phyloP scores from a whole-genome alignment of 768 basidiomycete genomes.

The Infundibulicybe gibba region DNA sequence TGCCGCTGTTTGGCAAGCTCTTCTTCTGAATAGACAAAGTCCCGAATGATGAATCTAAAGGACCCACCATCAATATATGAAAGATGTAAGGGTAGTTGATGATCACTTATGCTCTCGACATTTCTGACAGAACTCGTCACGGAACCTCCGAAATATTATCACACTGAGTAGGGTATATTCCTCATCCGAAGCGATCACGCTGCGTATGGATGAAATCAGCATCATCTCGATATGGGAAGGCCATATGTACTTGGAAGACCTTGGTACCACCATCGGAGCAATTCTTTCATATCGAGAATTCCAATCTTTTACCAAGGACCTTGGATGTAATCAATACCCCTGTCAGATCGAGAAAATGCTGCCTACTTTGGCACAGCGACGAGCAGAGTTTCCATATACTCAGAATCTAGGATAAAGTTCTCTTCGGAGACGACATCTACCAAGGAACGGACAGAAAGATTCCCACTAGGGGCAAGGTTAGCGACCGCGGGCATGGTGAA shows the following conservation, averaged over 20 bases:
- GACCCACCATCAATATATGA: conserved; percentile 5
- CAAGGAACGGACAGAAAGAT: conserved; percentile 87
- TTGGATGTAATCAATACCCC: conserved; percentile 37
- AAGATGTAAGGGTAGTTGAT: background rate
- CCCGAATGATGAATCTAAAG: conserved; percentile 86
- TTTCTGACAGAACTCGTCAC: conserved; percentile 91
- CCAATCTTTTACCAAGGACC: conserved; percentile 82
- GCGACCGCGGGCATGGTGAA: conserved; percentile 3
- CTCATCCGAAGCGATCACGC: conserved; percentile 77
- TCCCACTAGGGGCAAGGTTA: conserved; percentile 57
- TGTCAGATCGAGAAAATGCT: conserved; percentile 6
- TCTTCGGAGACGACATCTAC: conserved; percentile 80
- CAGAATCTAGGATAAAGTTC: conserved; percentile 84
- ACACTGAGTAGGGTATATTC: conserved; percentile 86
- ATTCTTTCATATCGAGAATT: conserved; percentile 84
- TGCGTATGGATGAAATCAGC: conserved; percentile 23
- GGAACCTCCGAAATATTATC: conserved; percentile 85
- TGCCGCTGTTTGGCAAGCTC: conserved; percentile 76
- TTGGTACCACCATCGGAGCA: conserved; percentile 86
- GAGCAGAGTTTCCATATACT: conserved; percentile 88
- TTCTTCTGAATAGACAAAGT: conserved; percentile 86
- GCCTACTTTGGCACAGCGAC: conserved; percentile 93
- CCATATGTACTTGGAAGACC: conserved; percentile 73
- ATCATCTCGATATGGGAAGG: conserved; percentile 3
- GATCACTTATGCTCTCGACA: conserved; percentile 92